phyloP scores from a whole-genome alignment of 192 early-diverging fungal genomes.

The Umbelopsis ramanniana region DNA sequence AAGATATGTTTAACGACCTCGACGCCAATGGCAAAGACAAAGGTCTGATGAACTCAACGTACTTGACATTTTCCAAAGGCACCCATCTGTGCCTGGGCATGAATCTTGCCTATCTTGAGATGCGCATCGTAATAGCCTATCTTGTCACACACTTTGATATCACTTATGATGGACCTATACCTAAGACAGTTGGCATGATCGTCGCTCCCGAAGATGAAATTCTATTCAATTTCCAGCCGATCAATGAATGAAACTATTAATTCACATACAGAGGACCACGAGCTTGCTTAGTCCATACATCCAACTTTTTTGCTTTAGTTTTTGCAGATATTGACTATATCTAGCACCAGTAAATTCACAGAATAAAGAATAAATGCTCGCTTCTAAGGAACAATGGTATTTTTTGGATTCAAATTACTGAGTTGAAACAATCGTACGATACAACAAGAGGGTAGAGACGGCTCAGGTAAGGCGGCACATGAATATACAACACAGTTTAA shows the following conservation, averaged over 20 bases:
- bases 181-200: neutral
- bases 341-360: no score
- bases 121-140: conserved; percentile 49
- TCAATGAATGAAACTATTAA: neutral
- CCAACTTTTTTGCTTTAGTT: no score
- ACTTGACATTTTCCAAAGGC: conserved; percentile 54
- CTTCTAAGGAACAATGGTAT: no score
- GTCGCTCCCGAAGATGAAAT: neutral
- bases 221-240: neutral
- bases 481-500: no score
- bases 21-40: neutral
- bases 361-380: no score
- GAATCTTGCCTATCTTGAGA: conserved; percentile 53
- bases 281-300: no score
- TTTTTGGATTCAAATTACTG: no score
- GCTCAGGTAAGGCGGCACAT: no score
- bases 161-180: neutral
- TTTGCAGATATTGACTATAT: no score
- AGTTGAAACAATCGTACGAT: no score
- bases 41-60: neutral
- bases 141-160: conserved; percentile 41
- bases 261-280: no score
- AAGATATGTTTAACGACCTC: neutral
- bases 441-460: no score
- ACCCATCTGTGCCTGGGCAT: conserved; percentile 53